Evolutionary conservation across 805 yeast species (phyloP).

Genomic region (Teunomyces lycoperdinae): DNA sequence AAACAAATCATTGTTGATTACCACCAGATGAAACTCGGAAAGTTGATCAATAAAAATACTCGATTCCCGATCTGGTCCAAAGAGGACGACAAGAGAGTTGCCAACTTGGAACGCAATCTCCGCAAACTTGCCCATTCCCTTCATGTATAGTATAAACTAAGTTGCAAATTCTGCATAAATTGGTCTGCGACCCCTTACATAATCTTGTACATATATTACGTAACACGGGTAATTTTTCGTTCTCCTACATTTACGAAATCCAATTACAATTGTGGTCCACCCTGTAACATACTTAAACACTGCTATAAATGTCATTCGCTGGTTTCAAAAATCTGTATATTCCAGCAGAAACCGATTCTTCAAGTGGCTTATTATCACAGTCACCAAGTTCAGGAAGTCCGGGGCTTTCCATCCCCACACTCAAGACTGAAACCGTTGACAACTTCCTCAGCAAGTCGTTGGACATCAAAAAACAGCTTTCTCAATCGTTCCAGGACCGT

Average conservation of each 20-base stretch:
- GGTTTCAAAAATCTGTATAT: conserved; percentile 18
- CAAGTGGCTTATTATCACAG: conserved; percentile 12
- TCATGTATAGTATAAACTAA: neutral
- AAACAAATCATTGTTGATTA: conserved; percentile 35
- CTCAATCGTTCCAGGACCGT: conserved; percentile 32
- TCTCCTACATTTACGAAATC: neutral
- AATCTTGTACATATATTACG: neutral
- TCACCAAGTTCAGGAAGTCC: conserved; percentile 12
- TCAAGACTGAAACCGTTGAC: conserved; percentile 24
- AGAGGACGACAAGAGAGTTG: conserved; percentile 34
- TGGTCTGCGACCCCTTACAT: neutral
- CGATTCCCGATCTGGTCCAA: conserved; percentile 34
- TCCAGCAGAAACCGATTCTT: conserved; percentile 12
- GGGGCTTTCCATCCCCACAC: conserved; percentile 24
- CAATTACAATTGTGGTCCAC: neutral
- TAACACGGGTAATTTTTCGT: neutral
- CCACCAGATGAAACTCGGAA: conserved; percentile 31
- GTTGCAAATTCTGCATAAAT: neutral
- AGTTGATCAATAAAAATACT: conserved; percentile 18
- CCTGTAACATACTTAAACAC: too few species aligned
- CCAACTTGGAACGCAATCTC: conserved; percentile 17
- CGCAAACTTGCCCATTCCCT: conserved; percentile 1
- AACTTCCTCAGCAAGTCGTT: conserved; percentile 27
- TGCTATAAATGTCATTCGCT: conserved; percentile 6
- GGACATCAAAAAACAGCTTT: conserved; percentile 41